Base-by-base conservation (phyloP, 352 stramenopile species). In the Pythium brassicae region DNA sequence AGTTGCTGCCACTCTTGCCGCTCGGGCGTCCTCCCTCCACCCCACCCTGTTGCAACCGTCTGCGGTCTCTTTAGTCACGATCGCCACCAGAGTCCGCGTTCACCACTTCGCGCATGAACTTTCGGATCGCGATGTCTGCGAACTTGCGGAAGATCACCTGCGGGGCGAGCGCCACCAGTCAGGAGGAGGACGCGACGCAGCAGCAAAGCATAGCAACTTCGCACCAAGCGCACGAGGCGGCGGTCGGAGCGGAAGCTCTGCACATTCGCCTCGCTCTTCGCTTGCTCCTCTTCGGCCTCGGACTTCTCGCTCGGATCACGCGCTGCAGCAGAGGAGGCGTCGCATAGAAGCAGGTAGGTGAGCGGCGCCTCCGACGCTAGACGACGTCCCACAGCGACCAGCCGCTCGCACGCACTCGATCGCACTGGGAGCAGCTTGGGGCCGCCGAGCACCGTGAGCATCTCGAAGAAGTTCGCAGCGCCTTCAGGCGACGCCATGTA, bases 221-320 rank as follows among this genome's bases (percentile, higher is more conserved):
- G 17, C 68, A 87, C 78, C 40, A 94, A 58, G 20, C 83, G 81
- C 55, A 89, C 55, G 22, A 94, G 71, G 10, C 83, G 81, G 19
- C 83, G 74, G 48, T 94, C 83, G 10, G 81, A 89, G 19, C 82
- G 81, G 49, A 94, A 94, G 46, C 83, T 94, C 65, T 93, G 79
- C 27, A 86, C 78, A 45, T 89, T 87, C 19, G 59, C 71, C 37
- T 83, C 79, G 39, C 76, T 87, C 48, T 89, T 75, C 2, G 68
- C 65, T 45, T 80, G 71, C 39, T 89, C 75, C 1, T 67, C 68
- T 29, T 89, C 74, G 0, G 69, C 75, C 32, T 73, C 62, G 23
- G 70, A 83, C 50, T 80, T 87, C 17, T 89, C 74, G 42, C 50
- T 56, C 0, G 73, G 61, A 42, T 76, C 67, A 32, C 68, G 69